Percentiles rank a stretch among this genome's conserved stretches.
Conservation (phyloP, 805 yeast genomes). For the Metschnikowia matae region DNA sequence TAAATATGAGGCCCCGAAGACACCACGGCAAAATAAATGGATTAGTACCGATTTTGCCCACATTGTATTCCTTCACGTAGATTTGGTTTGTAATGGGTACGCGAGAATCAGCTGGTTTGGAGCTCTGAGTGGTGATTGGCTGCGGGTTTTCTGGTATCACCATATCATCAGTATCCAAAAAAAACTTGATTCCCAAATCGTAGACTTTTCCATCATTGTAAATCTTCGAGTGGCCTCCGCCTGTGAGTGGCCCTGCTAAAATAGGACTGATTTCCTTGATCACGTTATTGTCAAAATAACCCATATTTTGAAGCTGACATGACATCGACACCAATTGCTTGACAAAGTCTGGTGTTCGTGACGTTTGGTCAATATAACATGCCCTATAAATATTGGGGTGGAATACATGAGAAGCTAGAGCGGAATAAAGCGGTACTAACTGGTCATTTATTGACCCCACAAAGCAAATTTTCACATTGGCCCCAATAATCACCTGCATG, state of each 20-base stretch:
- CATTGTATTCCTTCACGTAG: slow-evolving; percentile 47
- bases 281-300: slow-evolving; percentile 81
- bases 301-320: slow-evolving; percentile 68
- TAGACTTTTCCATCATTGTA: slow-evolving; percentile 85
- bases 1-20: slow-evolving; percentile 70
- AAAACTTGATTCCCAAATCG: slow-evolving; percentile 68
- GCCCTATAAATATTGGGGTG: slow-evolving; percentile 92
- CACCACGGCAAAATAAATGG: slow-evolving; percentile 94
- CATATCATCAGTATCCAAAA: slow-evolving; percentile 68
- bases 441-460: slow-evolving; percentile 93
- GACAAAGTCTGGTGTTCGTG: slow-evolving; percentile 76
- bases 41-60: slow-evolving; percentile 66
- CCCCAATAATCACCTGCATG: slow-evolving; percentile 56
- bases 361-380: slow-evolving; percentile 79
- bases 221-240: slow-evolving; percentile 90
- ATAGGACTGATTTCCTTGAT: slow-evolving; percentile 67
- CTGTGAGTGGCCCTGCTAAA: slow-evolving; percentile 82
- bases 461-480: slow-evolving; percentile 73
- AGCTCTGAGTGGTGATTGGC: neutral
- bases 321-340: slow-evolving; percentile 70
- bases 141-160: slow-evolving; percentile 30
- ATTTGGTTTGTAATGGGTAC: slow-evolving; percentile 34
- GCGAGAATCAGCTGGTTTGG: slow-evolving; percentile 9
- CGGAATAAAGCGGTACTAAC: slow-evolving; percentile 86
- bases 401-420: slow-evolving; percentile 71